A percentile compares a stretch with the other conserved stretches of the same genome.
Evolutionary conservation across 2,329 filamentous ascomycete species (phyloP).

Genomic region (Triangularia verruculosa): DNA sequence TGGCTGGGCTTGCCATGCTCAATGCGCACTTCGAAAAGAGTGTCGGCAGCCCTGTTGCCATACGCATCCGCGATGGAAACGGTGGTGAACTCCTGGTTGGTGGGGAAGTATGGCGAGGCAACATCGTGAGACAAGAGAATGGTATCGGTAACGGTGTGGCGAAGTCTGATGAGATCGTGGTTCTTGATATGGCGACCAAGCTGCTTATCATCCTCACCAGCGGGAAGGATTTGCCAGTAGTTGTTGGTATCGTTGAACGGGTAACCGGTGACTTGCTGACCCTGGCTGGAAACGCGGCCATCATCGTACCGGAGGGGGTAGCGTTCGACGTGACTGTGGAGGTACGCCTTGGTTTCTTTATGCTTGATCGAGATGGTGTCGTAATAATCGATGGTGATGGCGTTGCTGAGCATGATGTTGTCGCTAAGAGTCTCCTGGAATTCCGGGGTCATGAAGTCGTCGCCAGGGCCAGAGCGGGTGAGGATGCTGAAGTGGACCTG

Average conservation of each 20-base stretch:
- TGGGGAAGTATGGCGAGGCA: constrained; percentile 91
- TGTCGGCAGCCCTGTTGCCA: constrained; percentile 77
- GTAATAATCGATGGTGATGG: constrained; percentile 83
- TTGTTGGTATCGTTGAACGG: constrained; percentile 99
- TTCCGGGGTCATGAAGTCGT: constrained; percentile 97
- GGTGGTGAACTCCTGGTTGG: constrained; percentile 97
- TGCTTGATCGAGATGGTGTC: constrained; percentile 85
- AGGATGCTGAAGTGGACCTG: constrained; percentile 97
- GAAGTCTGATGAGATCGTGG: constrained; percentile 80
- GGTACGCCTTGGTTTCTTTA: constrained; percentile 95
- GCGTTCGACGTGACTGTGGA: constrained; percentile 85
- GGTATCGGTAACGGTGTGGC: constrained; percentile 81
- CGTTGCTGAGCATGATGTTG: constrained; percentile 86
- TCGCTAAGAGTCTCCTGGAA: constrained; percentile 97
- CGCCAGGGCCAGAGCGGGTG: constrained; percentile 82
- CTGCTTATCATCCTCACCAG: constrained; percentile 55
- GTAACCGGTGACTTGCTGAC: constrained; percentile 97
- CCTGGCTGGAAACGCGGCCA: constrained; percentile 93
- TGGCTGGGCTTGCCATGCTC: constrained; percentile 78
- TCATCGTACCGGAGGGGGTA: constrained; percentile 97
- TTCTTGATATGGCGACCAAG: constrained; percentile 69
- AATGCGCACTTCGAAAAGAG: constrained; percentile 86
- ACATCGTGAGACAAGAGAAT: constrained; percentile 93
- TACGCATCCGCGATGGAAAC: constrained; percentile 69
- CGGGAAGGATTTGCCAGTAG: constrained; percentile 88